Percentiles rank a stretch among this genome's conserved stretches.
Evolutionary conservation across 192 early-diverging fungal genomes (phyloP).

Genomic region (Entomortierella beljakovae): DNA sequence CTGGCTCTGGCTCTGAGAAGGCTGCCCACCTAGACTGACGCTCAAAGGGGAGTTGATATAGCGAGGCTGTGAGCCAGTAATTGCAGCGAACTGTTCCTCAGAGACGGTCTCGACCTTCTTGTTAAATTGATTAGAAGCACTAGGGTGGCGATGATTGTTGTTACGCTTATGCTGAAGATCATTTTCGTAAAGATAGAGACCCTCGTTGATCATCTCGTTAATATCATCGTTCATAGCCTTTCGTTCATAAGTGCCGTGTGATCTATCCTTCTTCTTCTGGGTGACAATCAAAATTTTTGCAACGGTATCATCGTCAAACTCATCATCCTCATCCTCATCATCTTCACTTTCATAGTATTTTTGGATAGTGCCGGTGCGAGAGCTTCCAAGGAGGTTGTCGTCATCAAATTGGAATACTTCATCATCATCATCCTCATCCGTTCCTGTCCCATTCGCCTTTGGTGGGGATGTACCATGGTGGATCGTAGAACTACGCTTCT

Average conservation of each 20-base stretch:
- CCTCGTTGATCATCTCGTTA: constrained; percentile 94
- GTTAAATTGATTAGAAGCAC: constrained; percentile 13
- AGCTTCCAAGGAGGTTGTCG: constrained; percentile 68
- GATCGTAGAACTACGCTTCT: constrained; percentile 15
- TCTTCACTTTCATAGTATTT: constrained; percentile 68
- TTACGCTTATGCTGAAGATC: constrained; percentile 66
- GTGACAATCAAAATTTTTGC: constrained; percentile 93
- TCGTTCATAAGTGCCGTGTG: constrained; percentile 82
- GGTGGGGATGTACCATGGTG: background rate
- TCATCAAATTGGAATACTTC: constrained; percentile 85
- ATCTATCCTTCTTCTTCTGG: constrained; percentile 75
- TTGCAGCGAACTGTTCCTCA: constrained; percentile 66
- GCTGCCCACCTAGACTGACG: background rate
- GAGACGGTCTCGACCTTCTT: constrained; percentile 71
- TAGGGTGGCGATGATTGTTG: constrained; percentile 27
- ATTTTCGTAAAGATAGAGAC: constrained; percentile 88
- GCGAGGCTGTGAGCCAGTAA: constrained; percentile 51
- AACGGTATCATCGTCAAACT: constrained; percentile 91
- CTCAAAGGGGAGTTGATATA: constrained; percentile 14
- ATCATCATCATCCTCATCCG: constrained; percentile 78
- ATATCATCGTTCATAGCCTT: constrained; percentile 82
- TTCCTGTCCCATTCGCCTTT: background rate
- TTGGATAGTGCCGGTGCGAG: constrained; percentile 54
- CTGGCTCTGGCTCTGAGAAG: background rate
- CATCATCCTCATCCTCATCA: constrained; percentile 79